Conservation (phyloP, 495 filamentous ascomycete species). For the Neurospora cerealis region DNA sequence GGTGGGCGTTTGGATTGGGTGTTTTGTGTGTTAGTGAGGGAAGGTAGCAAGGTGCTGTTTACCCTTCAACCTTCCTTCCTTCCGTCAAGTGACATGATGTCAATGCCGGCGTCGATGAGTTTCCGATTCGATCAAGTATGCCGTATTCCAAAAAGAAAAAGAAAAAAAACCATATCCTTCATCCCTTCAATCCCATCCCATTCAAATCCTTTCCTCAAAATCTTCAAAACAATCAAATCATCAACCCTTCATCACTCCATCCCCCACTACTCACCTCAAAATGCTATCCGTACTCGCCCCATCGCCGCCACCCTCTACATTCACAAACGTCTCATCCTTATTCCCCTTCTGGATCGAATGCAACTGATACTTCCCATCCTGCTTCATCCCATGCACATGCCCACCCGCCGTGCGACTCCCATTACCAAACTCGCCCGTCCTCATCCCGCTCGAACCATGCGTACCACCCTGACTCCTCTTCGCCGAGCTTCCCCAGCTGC, state of each 20-base stretch:
- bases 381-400: not conserved
- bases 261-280: not conserved
- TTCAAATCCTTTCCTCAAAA: too few species aligned
- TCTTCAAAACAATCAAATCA: too few species aligned
- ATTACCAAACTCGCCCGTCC: constrained; percentile 1
- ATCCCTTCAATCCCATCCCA: too few species aligned
- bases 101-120: not conserved
- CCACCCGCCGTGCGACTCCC: not conserved
- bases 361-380: constrained; percentile 7
- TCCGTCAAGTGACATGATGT: not conserved
- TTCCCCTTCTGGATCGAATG: constrained; percentile 10
- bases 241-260: too few species aligned
- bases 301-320: not conserved
- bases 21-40: not conserved
- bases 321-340: not conserved
- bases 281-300: constrained; percentile 1
- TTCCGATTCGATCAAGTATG: too few species aligned
- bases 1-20: not conserved
- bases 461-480: not conserved
- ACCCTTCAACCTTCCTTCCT: not conserved
- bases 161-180: too few species aligned
- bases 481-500: not conserved
- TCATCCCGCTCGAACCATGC: too few species aligned
- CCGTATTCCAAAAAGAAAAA: too few species aligned
- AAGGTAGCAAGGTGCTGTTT: not conserved